Conservation (phyloP, 129 eudicot species). For the Artemisia argyi region DNA sequence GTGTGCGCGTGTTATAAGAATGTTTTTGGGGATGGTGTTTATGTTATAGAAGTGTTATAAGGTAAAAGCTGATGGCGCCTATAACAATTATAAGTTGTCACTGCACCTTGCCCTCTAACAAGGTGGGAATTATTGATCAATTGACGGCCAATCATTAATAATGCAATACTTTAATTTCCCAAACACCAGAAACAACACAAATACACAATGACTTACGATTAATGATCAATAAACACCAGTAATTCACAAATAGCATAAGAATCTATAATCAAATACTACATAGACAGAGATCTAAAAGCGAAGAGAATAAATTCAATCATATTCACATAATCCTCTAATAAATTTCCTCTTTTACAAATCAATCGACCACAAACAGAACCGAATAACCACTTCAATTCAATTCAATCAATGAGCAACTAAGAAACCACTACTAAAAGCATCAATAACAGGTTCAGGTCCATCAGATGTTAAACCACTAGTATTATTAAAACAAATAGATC, state of each 20-base stretch:
- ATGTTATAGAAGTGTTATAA: too few relatives aligned
- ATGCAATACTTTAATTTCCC: neutral
- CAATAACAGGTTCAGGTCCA: slow-evolving; percentile 45
- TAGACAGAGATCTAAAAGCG: neutral
- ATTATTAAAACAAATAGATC: slow-evolving; percentile 9
- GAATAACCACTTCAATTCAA: slow-evolving; percentile 11
- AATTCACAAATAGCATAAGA: slow-evolving; percentile 16
- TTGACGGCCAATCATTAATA: too few relatives aligned
- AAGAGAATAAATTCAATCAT: neutral
- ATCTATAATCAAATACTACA: slow-evolving; percentile 16
- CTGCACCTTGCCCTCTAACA: too few relatives aligned
- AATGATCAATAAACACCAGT: neutral
- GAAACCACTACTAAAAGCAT: slow-evolving; percentile 38
- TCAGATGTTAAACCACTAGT: neutral
- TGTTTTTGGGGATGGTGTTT: too few relatives aligned
- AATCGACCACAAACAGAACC: neutral
- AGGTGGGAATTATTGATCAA: too few relatives aligned
- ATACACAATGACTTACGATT: neutral
- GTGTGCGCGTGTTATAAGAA: too few relatives aligned
- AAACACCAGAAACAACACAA: neutral
- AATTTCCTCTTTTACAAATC: neutral
- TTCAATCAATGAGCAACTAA: slow-evolving; percentile 52
- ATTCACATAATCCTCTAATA: slow-evolving; percentile 24
- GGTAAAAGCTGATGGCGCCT: too few relatives aligned
- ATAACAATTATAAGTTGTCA: too few relatives aligned